phyloP scores from a whole-genome alignment of 2,329 filamentous ascomycete species.

The Aspergillus intermedius region DNA sequence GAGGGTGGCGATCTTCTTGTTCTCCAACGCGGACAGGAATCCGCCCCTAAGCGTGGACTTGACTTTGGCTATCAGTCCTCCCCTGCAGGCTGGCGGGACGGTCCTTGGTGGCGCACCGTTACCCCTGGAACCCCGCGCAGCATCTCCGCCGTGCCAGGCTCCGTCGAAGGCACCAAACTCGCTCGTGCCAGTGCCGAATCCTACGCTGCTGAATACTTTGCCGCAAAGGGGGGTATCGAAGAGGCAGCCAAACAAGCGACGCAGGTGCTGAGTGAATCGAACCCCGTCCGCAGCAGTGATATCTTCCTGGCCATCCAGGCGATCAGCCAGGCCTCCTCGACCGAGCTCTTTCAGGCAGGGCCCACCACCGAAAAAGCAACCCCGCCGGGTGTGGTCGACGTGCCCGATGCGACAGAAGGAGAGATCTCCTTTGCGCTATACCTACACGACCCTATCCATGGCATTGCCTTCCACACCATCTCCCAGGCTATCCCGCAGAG shows the following conservation, averaged over 20 bases:
- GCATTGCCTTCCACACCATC: slow-evolving; percentile 76
- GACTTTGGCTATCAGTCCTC: slow-evolving; percentile 25
- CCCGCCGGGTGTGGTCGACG: slow-evolving; percentile 28
- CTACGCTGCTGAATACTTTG: slow-evolving; percentile 80
- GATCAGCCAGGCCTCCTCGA: slow-evolving; percentile 58
- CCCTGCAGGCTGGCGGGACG: slow-evolving; percentile 71
- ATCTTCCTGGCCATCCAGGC: slow-evolving; percentile 96
- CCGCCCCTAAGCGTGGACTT: slow-evolving; percentile 60
- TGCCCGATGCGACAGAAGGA: slow-evolving; percentile 42
- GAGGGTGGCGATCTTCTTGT: slow-evolving; percentile 94
- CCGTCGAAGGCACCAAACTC: slow-evolving; percentile 84
- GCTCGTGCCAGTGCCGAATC: slow-evolving; percentile 82
- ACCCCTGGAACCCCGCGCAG: slow-evolving; percentile 61
- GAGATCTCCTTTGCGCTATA: slow-evolving; percentile 72
- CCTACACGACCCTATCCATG: slow-evolving; percentile 79
- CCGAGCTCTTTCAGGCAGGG: slow-evolving; percentile 61
- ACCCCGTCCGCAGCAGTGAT: slow-evolving; percentile 86
- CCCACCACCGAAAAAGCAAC: slow-evolving; percentile 34
- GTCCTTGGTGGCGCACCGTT: slow-evolving; percentile 80
- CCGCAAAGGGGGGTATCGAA: slow-evolving; percentile 69
- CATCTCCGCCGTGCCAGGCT: slow-evolving; percentile 70
- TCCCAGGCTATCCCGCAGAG: slow-evolving; percentile 76
- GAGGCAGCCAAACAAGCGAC: slow-evolving; percentile 72
- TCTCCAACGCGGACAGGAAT: slow-evolving; percentile 86
- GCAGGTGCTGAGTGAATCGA: slow-evolving; percentile 71